Base-by-base conservation (phyloP, 129 eudicot species). In the Centrapalus pauciflorus region DNA sequence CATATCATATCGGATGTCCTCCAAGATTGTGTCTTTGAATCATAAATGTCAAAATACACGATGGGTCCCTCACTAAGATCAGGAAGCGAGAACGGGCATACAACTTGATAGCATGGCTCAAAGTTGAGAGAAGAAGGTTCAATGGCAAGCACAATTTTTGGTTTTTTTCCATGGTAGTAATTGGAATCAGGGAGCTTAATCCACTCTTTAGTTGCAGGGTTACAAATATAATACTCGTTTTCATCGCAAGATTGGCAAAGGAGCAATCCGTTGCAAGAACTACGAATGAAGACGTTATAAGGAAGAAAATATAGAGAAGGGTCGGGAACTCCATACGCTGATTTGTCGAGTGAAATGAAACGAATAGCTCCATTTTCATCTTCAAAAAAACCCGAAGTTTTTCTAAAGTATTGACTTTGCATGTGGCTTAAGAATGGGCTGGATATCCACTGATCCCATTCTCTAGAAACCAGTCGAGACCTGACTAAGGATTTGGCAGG, bases 181-280 rank as follows among this genome's bases (percentile, higher is more conserved):
- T 5, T 20, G 1, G 89, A 77, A 20, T 19, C 11, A 0, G 85
- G 83, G 61, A 87, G 67, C 52, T 17, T 23, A 59, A 56, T 45
- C 71, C 67, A 78, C 23, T 62, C 64, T 55, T 28, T 0, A 37
- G 32, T 83, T 21, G 77, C 81, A 17, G 95, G 95, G 78, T 83
- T 87, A 71, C 85, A 78, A 26, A 83, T 13, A 23, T 72, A 81
- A 63, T 72, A 78, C 4, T 29, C 35, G 7, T 61, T 67, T 2
- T 35, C 70, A 2, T 6, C 3, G 1, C 9, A 7, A 35, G 71
- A 72, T 66, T 79, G 87, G 71, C 89, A 83, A 38, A 83, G 76
- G 5, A 87, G 82, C 55, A 87, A 50, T 23, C 95, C 87, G 5
- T 81, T 80, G 59, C 80, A 83, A 13, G 95, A 87, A 75, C 72